These are phyloP conservation scores for Chrysanthemum lavandulifolium DNA, from an alignment of 129 eudicot species.

Conservation along the genomic window DNA sequence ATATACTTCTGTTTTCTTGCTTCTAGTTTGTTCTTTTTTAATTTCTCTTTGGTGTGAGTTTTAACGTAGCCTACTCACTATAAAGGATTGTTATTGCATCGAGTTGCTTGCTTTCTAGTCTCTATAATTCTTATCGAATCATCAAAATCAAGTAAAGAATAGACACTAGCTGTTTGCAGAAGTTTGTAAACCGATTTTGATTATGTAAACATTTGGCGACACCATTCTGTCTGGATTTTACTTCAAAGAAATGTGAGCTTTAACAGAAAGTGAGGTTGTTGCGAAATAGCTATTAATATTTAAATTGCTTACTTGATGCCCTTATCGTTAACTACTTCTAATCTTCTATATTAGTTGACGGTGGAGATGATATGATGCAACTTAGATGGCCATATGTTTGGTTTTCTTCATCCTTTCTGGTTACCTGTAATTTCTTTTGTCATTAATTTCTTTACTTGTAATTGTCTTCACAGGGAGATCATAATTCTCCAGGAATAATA, in stretches of 20 bases:
- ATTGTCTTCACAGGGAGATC: constrained; percentile 83
- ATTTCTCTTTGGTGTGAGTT: no score
- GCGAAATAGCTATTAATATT: not conserved
- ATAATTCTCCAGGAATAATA: constrained; percentile 87
- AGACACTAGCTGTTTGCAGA: no score
- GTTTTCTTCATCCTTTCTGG: constrained; percentile 13
- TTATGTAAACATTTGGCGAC: no score
- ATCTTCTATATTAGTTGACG: not conserved
- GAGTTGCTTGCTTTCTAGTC: no score
- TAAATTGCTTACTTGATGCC: not conserved
- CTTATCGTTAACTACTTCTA: not conserved
- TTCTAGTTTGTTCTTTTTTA: no score
- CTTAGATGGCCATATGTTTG: not conserved
- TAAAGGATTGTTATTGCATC: no score
- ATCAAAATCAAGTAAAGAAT: no score
- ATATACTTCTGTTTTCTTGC: no score
- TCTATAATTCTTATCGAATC: no score
- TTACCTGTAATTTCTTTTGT: constrained; percentile 2
- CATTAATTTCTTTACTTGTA: constrained; percentile 26
- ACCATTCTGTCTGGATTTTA: no score
- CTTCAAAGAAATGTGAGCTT: no score
- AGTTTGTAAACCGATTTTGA: constrained; percentile 5
- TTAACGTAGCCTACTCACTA: no score
- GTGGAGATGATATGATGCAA: constrained; percentile 5
- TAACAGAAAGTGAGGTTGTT: not conserved